Evolutionary conservation across 1,284 basidiomycete genomes (phyloP).

Genomic region (Golubevia pallescens): DNA sequence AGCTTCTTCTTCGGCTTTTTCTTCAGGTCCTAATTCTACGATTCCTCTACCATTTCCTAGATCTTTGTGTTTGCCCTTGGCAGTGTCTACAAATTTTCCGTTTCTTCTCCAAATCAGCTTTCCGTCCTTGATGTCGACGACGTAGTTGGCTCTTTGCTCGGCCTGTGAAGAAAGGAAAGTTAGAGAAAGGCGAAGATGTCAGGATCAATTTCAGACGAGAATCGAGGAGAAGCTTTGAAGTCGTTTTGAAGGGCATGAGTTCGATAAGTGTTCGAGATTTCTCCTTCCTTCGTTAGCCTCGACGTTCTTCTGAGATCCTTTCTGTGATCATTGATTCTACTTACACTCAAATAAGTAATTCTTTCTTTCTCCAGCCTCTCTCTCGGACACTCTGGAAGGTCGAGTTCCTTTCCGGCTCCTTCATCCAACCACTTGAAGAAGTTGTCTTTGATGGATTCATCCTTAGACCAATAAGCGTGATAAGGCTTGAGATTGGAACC

Average conservation of each 20-base stretch:
- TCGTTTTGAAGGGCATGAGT: background rate
- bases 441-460: slow-evolving; percentile 36
- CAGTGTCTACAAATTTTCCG: slow-evolving; percentile 68
- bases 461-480: slow-evolving; percentile 33
- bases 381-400: slow-evolving; percentile 73
- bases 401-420: slow-evolving; percentile 73
- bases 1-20: slow-evolving; percentile 26
- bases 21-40: slow-evolving; percentile 49
- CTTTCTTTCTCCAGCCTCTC: slow-evolving; percentile 74
- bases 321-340: too few species aligned
- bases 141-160: slow-evolving; percentile 76
- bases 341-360: slow-evolving; percentile 37
- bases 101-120: slow-evolving; percentile 76
- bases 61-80: slow-evolving; percentile 43
- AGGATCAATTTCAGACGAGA: too few species aligned
- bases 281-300: too few species aligned
- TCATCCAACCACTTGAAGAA: slow-evolving; percentile 72
- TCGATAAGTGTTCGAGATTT: too few species aligned
- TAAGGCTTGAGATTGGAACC: slow-evolving; percentile 53
- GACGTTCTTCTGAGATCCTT: background rate
- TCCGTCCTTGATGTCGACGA: slow-evolving; percentile 72
- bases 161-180: slow-evolving; percentile 31
- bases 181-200: slow-evolving; percentile 66
- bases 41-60: slow-evolving; percentile 57
- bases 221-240: background rate